Evolutionary conservation across 2,329 filamentous ascomycete species (phyloP).

Genomic region (Lecanosticta acicola): DNA sequence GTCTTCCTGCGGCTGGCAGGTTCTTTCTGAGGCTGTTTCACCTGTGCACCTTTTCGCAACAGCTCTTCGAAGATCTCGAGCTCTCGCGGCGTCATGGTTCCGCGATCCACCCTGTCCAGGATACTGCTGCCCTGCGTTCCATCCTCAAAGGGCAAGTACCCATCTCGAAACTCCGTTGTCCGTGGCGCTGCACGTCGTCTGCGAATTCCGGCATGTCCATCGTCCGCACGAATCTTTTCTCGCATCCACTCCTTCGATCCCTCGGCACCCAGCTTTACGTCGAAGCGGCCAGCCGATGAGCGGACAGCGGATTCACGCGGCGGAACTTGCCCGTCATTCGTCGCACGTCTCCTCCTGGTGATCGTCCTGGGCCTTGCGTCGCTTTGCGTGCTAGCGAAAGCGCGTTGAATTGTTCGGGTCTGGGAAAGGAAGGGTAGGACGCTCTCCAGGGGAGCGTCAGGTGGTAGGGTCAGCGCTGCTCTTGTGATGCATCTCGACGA

Average conservation of each 20-base stretch:
- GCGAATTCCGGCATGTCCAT: not conserved
- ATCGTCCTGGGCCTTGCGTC: not conserved
- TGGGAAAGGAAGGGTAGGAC: conserved; percentile 29
- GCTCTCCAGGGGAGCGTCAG: not conserved
- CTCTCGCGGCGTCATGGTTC: conserved; percentile 21
- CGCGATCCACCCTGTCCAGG: conserved; percentile 5
- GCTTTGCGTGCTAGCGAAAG: not conserved
- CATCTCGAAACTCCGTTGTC: not conserved
- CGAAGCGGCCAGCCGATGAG: no score
- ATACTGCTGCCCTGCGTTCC: conserved; percentile 4
- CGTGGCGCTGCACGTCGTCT: conserved; percentile 1
- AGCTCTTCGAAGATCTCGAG: conserved; percentile 17
- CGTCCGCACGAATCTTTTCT: no score
- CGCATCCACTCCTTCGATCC: no score
- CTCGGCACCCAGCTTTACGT: no score
- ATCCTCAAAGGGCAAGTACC: conserved; percentile 17
- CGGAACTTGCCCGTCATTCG: no score
- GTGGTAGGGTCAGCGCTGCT: no score
- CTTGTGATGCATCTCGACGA: no score
- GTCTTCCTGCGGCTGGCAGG: conserved; percentile 1
- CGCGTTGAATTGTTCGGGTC: conserved; percentile 25
- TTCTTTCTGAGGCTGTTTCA: conserved; percentile 1
- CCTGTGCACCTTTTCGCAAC: conserved; percentile 4
- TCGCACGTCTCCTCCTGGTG: not conserved
- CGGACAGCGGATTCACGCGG: no score